phyloP scores from a whole-genome alignment of 2,329 filamentous ascomycete genomes.

The Fusarium nisikadoi region DNA sequence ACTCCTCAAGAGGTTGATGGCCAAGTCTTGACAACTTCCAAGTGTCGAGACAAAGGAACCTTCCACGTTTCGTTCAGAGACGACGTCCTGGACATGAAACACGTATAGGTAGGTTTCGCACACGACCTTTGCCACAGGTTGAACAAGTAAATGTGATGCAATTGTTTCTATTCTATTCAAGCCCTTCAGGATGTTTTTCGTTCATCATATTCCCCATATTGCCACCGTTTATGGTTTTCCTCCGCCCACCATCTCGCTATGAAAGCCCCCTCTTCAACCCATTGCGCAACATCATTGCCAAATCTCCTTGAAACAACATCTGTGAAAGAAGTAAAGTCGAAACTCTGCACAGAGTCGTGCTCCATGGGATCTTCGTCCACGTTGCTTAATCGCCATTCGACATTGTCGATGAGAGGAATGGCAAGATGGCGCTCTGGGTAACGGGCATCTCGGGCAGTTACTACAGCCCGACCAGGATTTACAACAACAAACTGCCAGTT shows the following conservation, averaged over 20 bases:
- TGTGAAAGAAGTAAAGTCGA: slow-evolving; percentile 42
- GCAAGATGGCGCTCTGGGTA: slow-evolving; percentile 46
- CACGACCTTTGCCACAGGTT: fast-evolving
- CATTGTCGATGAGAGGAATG: slow-evolving; percentile 46
- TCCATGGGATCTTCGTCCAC: slow-evolving; percentile 43
- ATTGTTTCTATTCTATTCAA: not conserved
- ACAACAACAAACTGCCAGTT: slow-evolving; percentile 50
- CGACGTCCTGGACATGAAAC: not conserved
- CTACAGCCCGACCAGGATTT: slow-evolving; percentile 48
- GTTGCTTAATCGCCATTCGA: slow-evolving; percentile 49
- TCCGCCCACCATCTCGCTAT: slow-evolving; percentile 49
- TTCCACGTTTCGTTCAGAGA: not conserved
- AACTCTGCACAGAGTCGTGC: slow-evolving; percentile 39
- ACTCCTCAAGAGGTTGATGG: too few relatives aligned
- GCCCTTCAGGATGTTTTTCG: not conserved
- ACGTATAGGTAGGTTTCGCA: not conserved
- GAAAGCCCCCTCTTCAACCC: slow-evolving; percentile 48
- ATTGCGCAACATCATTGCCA: slow-evolving; percentile 42
- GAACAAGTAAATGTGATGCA: not conserved
- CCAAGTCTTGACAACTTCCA: not conserved
- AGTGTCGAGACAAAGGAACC: not conserved
- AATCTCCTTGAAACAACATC: slow-evolving; percentile 36
- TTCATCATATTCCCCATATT: slow-evolving; percentile 34
- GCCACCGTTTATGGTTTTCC: slow-evolving; percentile 50
- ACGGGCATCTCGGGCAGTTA: slow-evolving; percentile 48